Percentiles rank a stretch among this genome's conserved stretches.
These are phyloP conservation scores for Penicillium herquei DNA, from an alignment of 495 filamentous ascomycete species.

Conservation along the genomic window DNA sequence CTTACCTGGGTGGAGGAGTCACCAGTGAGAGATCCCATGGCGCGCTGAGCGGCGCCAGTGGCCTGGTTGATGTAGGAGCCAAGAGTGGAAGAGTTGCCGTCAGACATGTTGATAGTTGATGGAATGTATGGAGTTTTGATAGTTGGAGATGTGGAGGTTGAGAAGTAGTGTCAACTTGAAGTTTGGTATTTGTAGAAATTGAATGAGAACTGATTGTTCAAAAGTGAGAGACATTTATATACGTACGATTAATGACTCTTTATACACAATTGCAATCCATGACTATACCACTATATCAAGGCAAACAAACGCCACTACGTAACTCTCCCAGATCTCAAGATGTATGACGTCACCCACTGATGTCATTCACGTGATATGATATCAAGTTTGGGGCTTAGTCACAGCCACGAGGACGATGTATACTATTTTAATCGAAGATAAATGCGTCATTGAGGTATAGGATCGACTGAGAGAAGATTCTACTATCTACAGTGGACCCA, in stretches of 20 bases:
- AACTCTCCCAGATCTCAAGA: background rate
- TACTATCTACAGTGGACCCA: constrained; percentile 4
- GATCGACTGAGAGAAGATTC: constrained; percentile 5
- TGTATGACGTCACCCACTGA: constrained; percentile 27
- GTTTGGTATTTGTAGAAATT: constrained; percentile 1
- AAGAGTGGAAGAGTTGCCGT: constrained; percentile 67
- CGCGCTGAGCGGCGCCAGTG: constrained; percentile 68
- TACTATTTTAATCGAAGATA: background rate
- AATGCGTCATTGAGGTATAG: constrained; percentile 12
- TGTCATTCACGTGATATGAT: constrained; percentile 22
- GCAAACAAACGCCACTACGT: background rate
- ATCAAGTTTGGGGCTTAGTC: background rate
- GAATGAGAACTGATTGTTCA: too few species aligned
- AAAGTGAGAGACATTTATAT: too few species aligned
- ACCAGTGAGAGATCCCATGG: constrained; percentile 73
- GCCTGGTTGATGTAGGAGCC: constrained; percentile 81
- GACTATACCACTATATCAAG: background rate
- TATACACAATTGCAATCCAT: background rate
- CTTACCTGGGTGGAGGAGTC: constrained; percentile 63
- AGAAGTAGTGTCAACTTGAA: background rate
- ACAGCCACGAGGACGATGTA: too few species aligned
- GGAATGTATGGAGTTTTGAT: background rate
- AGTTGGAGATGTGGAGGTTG: constrained; percentile 1
- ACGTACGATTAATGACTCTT: background rate
- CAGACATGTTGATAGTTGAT: constrained; percentile 51